A percentile compares a stretch with the other conserved stretches of the same genome.
These are phyloP conservation scores for Daedaleopsis nitida DNA, from an alignment of 768 basidiomycete species.

Conservation along the genomic window DNA sequence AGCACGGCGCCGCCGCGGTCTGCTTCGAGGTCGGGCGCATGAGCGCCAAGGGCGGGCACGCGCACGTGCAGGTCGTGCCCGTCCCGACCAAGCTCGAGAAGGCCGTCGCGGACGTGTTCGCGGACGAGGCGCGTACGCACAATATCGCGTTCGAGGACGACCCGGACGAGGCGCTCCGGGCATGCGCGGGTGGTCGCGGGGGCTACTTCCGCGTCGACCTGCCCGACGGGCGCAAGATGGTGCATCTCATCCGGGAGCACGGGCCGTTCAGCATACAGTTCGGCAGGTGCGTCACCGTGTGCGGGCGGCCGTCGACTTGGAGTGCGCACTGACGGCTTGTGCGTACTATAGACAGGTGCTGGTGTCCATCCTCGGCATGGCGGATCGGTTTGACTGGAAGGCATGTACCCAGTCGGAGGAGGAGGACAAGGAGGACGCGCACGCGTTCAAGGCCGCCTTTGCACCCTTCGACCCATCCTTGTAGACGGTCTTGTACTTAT, in stretches of 20 bases:
- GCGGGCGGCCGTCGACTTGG: not conserved
- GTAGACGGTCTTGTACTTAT: slow-evolving; percentile 10
- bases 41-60: slow-evolving; percentile 87
- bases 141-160: slow-evolving; percentile 80
- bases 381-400: slow-evolving; percentile 91
- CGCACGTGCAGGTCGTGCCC: slow-evolving; percentile 88
- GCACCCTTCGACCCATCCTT: slow-evolving; percentile 64
- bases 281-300: slow-evolving; percentile 81
- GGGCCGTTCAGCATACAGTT: slow-evolving; percentile 90
- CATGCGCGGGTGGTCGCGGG: slow-evolving; percentile 51
- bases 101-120: slow-evolving; percentile 71
- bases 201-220: slow-evolving; percentile 93
- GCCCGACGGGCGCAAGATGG: slow-evolving; percentile 81
- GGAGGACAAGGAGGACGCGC: slow-evolving; percentile 82
- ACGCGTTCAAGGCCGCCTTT: slow-evolving; percentile 85
- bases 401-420: slow-evolving; percentile 79
- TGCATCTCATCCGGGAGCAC: slow-evolving; percentile 80
- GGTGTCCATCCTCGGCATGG: slow-evolving; percentile 71
- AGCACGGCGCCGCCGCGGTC: slow-evolving; percentile 67
- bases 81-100: slow-evolving; percentile 64
- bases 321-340: slow-evolving; percentile 3
- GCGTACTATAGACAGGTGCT: slow-evolving; percentile 68
- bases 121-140: slow-evolving; percentile 61
- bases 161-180: slow-evolving; percentile 59
- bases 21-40: slow-evolving; percentile 88